Evolutionary conservation across 306 rosid genomes (phyloP).

Genomic region (Rosa multiflora): DNA sequence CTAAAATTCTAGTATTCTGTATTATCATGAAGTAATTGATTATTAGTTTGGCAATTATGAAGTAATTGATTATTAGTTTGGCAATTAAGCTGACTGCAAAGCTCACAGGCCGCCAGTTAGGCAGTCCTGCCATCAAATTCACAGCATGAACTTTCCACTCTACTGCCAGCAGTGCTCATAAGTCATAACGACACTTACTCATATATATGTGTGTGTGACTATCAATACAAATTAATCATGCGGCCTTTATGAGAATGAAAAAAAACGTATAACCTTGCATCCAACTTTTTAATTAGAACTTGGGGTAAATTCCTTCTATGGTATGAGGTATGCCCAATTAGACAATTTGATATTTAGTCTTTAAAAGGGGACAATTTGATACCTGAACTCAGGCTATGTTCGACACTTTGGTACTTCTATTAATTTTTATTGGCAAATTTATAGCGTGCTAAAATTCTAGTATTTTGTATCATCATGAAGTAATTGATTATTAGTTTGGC

Average conservation of each 20-base stretch:
- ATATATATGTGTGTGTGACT: too few relatives aligned
- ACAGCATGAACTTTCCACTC: background rate
- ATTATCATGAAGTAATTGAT: background rate
- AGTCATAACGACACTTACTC: background rate
- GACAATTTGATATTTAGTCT: too few relatives aligned
- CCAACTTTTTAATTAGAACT: too few relatives aligned
- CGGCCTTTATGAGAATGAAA: too few relatives aligned
- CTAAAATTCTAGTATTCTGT: background rate
- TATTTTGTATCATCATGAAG: background rate
- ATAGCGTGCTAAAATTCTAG: background rate
- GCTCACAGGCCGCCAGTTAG: conserved; percentile 29
- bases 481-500: background rate
- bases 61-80: background rate
- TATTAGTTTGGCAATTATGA: background rate
- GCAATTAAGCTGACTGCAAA: background rate
- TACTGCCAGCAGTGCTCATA: background rate
- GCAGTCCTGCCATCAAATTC: conserved; percentile 1
- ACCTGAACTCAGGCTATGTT: too few relatives aligned
- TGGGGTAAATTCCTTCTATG: too few relatives aligned
- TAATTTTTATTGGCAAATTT: background rate
- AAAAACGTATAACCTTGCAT: too few relatives aligned
- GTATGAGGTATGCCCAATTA: too few relatives aligned
- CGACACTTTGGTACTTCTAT: too few relatives aligned
- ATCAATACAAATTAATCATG: too few relatives aligned
- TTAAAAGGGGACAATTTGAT: too few relatives aligned